Conservation (phyloP, 1,139 yeast species). For the Magnusiomyces ingens region DNA sequence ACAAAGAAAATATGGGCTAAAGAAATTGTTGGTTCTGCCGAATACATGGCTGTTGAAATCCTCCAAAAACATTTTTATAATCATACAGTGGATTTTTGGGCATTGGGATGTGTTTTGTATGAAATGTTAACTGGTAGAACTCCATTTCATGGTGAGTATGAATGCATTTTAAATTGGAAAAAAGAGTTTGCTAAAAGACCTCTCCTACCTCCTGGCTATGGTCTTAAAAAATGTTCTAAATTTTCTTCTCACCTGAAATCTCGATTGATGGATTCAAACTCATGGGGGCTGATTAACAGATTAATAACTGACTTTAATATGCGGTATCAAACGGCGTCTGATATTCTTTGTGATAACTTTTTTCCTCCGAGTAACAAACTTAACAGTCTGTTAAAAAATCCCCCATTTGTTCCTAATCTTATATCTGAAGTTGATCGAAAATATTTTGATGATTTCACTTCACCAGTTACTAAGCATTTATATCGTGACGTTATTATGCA, state of each 20-base stretch:
- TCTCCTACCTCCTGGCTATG: neutral
- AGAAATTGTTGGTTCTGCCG: constrained; percentile 16
- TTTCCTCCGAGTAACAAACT: constrained; percentile 8
- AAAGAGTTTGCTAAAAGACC: neutral
- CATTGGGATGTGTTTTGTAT: constrained; percentile 15
- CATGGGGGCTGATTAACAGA: constrained; percentile 12
- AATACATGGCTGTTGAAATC: constrained; percentile 17
- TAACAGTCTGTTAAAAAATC: neutral
- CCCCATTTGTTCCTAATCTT: constrained; percentile 15
- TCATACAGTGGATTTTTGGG: constrained; percentile 16
- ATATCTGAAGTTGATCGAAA: constrained; percentile 14
- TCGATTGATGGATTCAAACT: neutral
- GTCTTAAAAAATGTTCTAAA: neutral
- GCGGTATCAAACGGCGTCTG: constrained; percentile 10
- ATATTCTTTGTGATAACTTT: constrained; percentile 12
- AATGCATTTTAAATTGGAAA: constrained; percentile 8
- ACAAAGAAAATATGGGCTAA: constrained; percentile 11
- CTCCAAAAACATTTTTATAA: constrained; percentile 11
- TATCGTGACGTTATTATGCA: constrained; percentile 15
- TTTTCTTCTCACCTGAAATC: neutral
- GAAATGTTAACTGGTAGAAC: constrained; percentile 16
- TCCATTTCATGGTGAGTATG: constrained; percentile 16
- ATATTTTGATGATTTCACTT: constrained; percentile 17
- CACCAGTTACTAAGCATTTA: constrained; percentile 15
- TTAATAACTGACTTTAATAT: constrained; percentile 8